Conservation (phyloP, 768 basidiomycete genomes). For the Termitomyces sp. region DNA sequence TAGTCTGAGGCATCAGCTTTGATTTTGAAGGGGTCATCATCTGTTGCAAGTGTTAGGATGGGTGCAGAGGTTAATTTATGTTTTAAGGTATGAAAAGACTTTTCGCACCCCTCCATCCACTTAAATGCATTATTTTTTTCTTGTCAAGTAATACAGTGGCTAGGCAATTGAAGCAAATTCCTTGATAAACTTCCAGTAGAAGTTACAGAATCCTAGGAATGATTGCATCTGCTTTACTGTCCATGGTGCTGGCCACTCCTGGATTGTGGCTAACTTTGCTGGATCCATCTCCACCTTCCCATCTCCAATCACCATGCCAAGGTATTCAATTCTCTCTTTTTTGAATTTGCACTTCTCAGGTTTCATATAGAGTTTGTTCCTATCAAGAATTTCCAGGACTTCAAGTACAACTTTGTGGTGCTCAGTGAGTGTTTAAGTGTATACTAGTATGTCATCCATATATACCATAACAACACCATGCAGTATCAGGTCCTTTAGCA, state of each 20-base stretch:
- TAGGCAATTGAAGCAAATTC: neutral
- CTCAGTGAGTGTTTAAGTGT: too few species aligned
- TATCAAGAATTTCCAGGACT: neutral
- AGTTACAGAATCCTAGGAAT: neutral
- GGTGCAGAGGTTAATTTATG: neutral
- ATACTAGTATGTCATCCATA: too few species aligned
- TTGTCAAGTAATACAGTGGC: neutral
- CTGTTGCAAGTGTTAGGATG: neutral
- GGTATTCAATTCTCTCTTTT: conserved; percentile 17
- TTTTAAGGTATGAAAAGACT: conserved; percentile 5
- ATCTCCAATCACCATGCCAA: too few species aligned
- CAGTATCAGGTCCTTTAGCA: conserved; percentile 28
- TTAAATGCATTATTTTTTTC: too few species aligned
- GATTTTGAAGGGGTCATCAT: too few species aligned
- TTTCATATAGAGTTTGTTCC: conserved; percentile 19
- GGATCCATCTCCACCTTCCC: too few species aligned
- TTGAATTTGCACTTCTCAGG: too few species aligned
- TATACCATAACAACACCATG: conserved; percentile 24
- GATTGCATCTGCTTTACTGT: too few species aligned
- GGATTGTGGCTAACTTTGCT: too few species aligned
- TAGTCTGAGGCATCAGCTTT: too few species aligned
- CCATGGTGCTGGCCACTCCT: too few species aligned
- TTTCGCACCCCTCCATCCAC: too few species aligned
- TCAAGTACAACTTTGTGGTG: neutral
- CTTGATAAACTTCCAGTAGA: neutral